Base-by-base conservation (phyloP, 2,329 filamentous ascomycete genomes). In the Botrytis elliptica region DNA sequence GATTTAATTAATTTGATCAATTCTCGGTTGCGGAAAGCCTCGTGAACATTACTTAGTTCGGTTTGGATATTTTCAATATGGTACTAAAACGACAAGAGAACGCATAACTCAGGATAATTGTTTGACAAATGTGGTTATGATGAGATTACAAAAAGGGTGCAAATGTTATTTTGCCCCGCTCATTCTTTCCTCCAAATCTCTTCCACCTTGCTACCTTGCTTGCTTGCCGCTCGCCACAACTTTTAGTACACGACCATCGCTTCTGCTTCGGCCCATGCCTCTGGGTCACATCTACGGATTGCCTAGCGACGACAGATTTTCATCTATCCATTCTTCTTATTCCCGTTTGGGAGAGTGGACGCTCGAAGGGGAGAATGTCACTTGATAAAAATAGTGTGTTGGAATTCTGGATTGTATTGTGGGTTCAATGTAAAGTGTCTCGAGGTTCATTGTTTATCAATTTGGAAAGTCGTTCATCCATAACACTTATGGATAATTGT, bases 191-290 rank as follows among this genome's bases (percentile, higher is more conserved):
- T 29, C n/a, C 52, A 29, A 55, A 55, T 40, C 36, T 66, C 44
- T 40, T 29, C 33, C 40, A 52, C 49, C 14, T 33, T 57, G 16
- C 49, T 52, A 36, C 25, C 52, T 46, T 70, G 52, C 52, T 36
- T 60, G 38, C 71, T 69, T 72, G 63, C 55, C 64, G 71, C 64
- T 62, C 44, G 52, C 64, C 71, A 44, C 52, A 46, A 18, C 14
- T 49, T 69, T 60, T 42, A 69, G 33, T 69, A 62, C 64, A 55
- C 71, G 42, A 55, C 64, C 44, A n/a, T 72, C 46, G 62, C 52
- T 62, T 72, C 42, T 68, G 63, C 71, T 68, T 72, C 71, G 71
- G 71, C 63, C 70, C 63, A 72, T 72, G n/a, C 67, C 33, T 52
- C 49, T 72, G 64, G 64, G 29, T 72, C 70, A 62, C 63, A 60